Evolutionary conservation across 306 rosid species (phyloP).

Genomic region (Quercus robur): DNA sequence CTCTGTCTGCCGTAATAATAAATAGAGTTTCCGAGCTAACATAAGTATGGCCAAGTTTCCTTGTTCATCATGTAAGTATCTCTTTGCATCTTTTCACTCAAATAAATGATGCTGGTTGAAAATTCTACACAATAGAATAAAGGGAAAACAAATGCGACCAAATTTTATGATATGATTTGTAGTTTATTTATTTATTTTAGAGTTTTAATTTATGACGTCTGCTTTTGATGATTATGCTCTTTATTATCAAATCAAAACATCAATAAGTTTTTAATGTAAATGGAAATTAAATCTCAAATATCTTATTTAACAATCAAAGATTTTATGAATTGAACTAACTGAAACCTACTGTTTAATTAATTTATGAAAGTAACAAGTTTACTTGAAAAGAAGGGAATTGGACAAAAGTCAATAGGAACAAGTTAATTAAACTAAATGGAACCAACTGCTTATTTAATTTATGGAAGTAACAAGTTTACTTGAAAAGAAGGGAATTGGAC

Average conservation of each 20-base stretch:
- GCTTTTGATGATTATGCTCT: accelerated
- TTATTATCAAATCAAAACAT: too few species aligned
- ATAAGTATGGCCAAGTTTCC: too few species aligned
- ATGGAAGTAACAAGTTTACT: neutral
- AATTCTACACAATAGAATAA: neutral
- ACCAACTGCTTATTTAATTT: too few species aligned
- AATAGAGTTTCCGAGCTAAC: too few species aligned
- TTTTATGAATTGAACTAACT: too few species aligned
- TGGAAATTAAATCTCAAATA: accelerated
- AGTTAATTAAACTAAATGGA: neutral
- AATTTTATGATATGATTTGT: neutral
- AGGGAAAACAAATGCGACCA: neutral
- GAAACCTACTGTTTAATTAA: too few species aligned
- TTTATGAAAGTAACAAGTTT: neutral
- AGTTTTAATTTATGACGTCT: too few species aligned
- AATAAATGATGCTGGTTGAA: neutral
- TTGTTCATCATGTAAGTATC: too few species aligned
- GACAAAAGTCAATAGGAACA: neutral
- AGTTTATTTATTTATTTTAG: too few species aligned
- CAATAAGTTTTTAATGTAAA: accelerated
- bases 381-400: neutral
- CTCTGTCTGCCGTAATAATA: too few species aligned
- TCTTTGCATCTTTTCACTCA: too few species aligned
- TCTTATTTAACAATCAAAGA: accelerated
- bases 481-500: neutral